Evolutionary conservation across 1,284 basidiomycete species (phyloP).

Genomic region (Stygiomarasmius scandens): DNA sequence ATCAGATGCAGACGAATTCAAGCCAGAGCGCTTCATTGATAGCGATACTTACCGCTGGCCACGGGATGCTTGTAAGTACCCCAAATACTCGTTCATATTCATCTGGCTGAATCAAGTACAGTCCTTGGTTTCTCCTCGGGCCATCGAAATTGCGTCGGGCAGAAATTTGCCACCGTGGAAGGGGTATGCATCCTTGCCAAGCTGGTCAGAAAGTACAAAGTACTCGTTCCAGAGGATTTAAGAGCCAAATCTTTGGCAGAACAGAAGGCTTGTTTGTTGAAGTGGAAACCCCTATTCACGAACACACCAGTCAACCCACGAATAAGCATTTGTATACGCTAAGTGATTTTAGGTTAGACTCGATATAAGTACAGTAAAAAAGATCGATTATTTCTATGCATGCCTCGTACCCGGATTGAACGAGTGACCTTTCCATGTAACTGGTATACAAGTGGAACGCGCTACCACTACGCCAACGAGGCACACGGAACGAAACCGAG

Average conservation of each 20-base stretch:
- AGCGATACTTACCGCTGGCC: slow-evolving; percentile 39
- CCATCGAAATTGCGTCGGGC: slow-evolving; percentile 39
- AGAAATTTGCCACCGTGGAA: slow-evolving; percentile 36
- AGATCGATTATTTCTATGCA: too few relatives aligned
- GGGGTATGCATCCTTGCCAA: slow-evolving; percentile 38
- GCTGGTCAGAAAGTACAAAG: slow-evolving; percentile 33
- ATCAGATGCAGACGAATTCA: slow-evolving; percentile 44
- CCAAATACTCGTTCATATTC: not conserved
- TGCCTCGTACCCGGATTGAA: too few relatives aligned
- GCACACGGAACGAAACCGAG: too few relatives aligned
- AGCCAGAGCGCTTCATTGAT: too few relatives aligned
- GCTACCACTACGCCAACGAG: too few relatives aligned
- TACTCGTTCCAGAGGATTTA: slow-evolving; percentile 36
- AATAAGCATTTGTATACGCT: too few relatives aligned
- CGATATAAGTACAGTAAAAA: too few relatives aligned
- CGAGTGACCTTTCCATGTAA: too few relatives aligned
- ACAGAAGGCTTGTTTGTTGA: slow-evolving; percentile 28
- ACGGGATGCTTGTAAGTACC: slow-evolving; percentile 38
- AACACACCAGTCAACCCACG: too few relatives aligned
- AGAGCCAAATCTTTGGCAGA: slow-evolving; percentile 24
- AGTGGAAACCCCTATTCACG: slow-evolving; percentile 34
- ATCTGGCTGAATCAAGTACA: slow-evolving; percentile 15
- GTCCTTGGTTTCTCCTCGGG: slow-evolving; percentile 47
- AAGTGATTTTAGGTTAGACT: too few relatives aligned
- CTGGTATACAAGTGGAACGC: too few relatives aligned